Conservation (phyloP, 2,329 filamentous ascomycete genomes). For the Daldinia sp. region DNA sequence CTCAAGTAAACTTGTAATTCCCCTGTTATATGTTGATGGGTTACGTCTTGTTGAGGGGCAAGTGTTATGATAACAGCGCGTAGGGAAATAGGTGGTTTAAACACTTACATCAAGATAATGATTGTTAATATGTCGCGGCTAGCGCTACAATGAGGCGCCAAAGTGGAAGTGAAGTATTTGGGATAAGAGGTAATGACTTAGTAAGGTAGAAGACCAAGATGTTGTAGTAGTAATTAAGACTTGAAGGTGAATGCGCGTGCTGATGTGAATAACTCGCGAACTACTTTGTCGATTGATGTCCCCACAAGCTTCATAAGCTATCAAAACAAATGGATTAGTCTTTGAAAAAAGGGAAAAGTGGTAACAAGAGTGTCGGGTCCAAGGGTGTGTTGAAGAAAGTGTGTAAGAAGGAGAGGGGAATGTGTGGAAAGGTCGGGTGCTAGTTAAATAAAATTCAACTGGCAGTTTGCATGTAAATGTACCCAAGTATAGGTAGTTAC, state of each 20-base stretch:
- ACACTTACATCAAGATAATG: background rate
- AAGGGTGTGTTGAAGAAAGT: slow-evolving; percentile 1
- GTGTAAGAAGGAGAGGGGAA: background rate
- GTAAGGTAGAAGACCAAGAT: background rate
- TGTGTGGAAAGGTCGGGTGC: background rate
- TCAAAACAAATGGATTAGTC: background rate
- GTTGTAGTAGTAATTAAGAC: slow-evolving; percentile 3
- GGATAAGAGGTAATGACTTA: background rate
- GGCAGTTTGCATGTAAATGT: background rate
- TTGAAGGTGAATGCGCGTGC: background rate
- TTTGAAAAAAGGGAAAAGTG: background rate
- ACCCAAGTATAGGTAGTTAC: background rate
- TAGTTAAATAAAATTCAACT: background rate
- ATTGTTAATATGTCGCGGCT: background rate
- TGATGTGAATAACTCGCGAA: background rate
- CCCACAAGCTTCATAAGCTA: slow-evolving; percentile 1
- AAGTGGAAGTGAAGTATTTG: background rate
- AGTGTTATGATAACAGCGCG: background rate
- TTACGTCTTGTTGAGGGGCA: background rate
- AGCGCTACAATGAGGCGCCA: background rate
- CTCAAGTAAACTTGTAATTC: background rate
- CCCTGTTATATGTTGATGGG: background rate
- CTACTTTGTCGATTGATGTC: background rate
- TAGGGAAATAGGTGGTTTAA: background rate
- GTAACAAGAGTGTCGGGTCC: background rate